A percentile compares a stretch with the other conserved stretches of the same genome.
Conservation (phyloP, 2,329 filamentous ascomycete genomes). For the Uncinocarpus reesii region DNA sequence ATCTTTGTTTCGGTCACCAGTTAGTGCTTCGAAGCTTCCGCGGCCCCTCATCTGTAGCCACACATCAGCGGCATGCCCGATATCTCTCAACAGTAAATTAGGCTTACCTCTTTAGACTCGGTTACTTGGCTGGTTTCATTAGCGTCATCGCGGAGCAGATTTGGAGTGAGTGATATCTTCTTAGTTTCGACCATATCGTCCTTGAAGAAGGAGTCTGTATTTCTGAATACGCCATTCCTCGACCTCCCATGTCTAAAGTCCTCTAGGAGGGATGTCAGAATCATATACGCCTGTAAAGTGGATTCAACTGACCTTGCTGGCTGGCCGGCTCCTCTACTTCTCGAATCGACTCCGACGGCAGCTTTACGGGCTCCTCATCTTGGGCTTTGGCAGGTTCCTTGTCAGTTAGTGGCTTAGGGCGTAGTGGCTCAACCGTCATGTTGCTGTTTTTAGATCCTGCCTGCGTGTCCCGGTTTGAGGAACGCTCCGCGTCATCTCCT, state of each 20-base stretch:
- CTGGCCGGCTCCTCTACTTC: conserved; percentile 60
- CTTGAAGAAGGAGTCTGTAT: conserved; percentile 95
- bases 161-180: conserved; percentile 93
- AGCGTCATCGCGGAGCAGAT: conserved; percentile 73
- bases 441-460: conserved; percentile 28
- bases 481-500: conserved; percentile 23
- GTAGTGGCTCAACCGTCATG: conserved; percentile 37
- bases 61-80: conserved; percentile 1
- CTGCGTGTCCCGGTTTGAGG: conserved; percentile 23
- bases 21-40: conserved; percentile 63
- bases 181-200: conserved; percentile 91
- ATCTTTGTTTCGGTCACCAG: conserved; percentile 56
- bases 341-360: conserved; percentile 33
- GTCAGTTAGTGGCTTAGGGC: conserved; percentile 34
- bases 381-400: conserved; percentile 23
- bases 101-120: conserved; percentile 34
- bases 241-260: conserved; percentile 42
- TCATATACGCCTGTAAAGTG: neutral
- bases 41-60: conserved; percentile 40
- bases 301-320: conserved; percentile 28
- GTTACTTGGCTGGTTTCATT: conserved; percentile 21
- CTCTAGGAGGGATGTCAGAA: conserved; percentile 2
- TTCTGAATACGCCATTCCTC: conserved; percentile 75
- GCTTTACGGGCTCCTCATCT: conserved; percentile 22
- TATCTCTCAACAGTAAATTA: neutral